Evolutionary conservation across 129 eudicot species (phyloP), one percentile per base, ranked within the genome.

Genomic region (Ambrosia trifida): DNA sequence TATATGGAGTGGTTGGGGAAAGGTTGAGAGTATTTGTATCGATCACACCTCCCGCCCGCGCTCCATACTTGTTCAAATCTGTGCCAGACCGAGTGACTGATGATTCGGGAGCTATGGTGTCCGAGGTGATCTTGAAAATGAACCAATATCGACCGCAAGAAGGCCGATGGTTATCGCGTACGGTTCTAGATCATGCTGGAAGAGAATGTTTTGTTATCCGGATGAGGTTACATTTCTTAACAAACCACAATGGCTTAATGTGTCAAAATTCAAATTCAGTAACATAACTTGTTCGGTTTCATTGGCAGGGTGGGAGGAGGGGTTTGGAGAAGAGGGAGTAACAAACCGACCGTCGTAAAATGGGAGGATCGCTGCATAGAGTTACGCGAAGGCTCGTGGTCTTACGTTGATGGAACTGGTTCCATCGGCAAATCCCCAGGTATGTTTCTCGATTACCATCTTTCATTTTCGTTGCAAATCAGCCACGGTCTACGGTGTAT

Each of bases 31-130:
- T 76, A 31, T 47, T 80, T 30, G 77, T 87, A 18, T 94, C 98
- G 5, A 85, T 94, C 43, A 94, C 98, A 68, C 96, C 98, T 12
- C 98, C 98, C 16, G 95, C 86, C 32, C 98, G 89, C 85, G 98
- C 83, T 4, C 75, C 98, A 0, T 94, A 94, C 69, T 81, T 94
- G 75, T 49, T 94, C 64, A 94, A 89, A 79, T 89, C 96, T 46
- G 95, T 94, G 24, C 93, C 98, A 0, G 98, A 94, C 20, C 80
- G 96, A 16, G 98, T 89, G 74, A 89, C 92, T 11, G 98, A 94
- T 56, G 91, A 94, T 76, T 83, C 95, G 1, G 98, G 98, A 24
- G 87, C 87, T 13, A 94, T 94, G 98, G 83, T 94, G 66, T 94
- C 96, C 10, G 98, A 94, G 76, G 87, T 94, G 51, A 75, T 94